These are phyloP conservation scores for Lipomyces japonicus DNA, from an alignment of 805 yeast species.

Conservation along the genomic window DNA sequence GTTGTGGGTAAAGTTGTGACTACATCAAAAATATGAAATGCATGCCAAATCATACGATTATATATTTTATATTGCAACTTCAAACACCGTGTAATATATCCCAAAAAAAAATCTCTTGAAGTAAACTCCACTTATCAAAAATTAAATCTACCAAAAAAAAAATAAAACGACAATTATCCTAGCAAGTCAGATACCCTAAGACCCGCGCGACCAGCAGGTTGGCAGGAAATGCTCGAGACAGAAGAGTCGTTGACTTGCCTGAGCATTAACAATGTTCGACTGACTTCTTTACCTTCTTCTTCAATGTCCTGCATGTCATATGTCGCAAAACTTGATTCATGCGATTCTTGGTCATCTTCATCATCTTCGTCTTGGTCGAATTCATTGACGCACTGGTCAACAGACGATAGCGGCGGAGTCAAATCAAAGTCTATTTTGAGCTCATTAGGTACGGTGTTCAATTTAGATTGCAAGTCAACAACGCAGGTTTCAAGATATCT, in stretches of 20 bases:
- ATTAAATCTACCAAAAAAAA: background rate
- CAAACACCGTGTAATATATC: background rate
- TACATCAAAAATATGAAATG: background rate
- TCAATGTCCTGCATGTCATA: slow-evolving; percentile 18
- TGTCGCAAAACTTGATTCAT: slow-evolving; percentile 1
- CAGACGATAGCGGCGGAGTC: no score
- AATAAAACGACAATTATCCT: slow-evolving; percentile 8
- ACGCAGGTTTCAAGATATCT: slow-evolving; percentile 52
- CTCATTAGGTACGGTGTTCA: slow-evolving; percentile 8
- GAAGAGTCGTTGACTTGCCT: slow-evolving; percentile 14
- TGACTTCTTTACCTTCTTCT: slow-evolving; percentile 26
- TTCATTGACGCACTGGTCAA: background rate
- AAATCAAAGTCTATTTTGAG: background rate
- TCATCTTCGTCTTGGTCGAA: slow-evolving; percentile 29
- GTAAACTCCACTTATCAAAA: background rate
- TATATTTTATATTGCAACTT: background rate
- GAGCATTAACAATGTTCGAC: slow-evolving; percentile 24
- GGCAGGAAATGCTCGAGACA: background rate
- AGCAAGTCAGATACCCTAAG: slow-evolving; percentile 26
- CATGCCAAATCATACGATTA: background rate
- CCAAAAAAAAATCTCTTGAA: background rate
- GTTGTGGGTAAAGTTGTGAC: slow-evolving; percentile 17
- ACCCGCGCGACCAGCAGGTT: slow-evolving; percentile 8
- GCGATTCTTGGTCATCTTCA: slow-evolving; percentile 18
- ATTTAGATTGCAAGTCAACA: slow-evolving; percentile 17